Evolutionary conservation across 192 early-diverging fungal species (phyloP).

Genomic region (Coemansia sp.): DNA sequence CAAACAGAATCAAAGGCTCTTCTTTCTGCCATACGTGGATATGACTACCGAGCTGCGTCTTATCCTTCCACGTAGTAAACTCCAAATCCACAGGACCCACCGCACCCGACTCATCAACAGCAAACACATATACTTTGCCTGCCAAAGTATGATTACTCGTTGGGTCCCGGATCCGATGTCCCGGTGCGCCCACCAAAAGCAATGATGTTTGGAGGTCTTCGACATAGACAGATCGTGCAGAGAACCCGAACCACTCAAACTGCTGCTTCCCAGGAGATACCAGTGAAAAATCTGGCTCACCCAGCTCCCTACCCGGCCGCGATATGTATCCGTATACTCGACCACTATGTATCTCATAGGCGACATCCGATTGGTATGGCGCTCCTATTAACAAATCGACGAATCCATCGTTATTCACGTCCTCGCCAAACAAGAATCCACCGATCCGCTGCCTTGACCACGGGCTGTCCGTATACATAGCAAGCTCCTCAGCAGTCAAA

Average conservation of each 20-base stretch:
- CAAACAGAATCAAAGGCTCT: constrained; percentile 39
- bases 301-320: constrained; percentile 4
- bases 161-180: constrained; percentile 32
- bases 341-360: constrained; percentile 46
- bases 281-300: constrained; percentile 45
- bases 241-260: constrained; percentile 61
- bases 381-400: constrained; percentile 71
- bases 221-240: constrained; percentile 28
- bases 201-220: constrained; percentile 12
- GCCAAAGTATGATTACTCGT: constrained; percentile 23
- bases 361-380: constrained; percentile 54
- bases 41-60: constrained; percentile 51
- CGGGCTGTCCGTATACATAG: constrained; percentile 15
- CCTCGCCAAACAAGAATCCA: constrained; percentile 58
- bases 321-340: constrained; percentile 52
- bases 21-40: constrained; percentile 43
- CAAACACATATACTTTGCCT: constrained; percentile 61
- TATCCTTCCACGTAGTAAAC: constrained; percentile 27
- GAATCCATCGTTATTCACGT: constrained; percentile 66
- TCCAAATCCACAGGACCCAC: constrained; percentile 14
- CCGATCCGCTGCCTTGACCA: constrained; percentile 38
- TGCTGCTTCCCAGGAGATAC: constrained; percentile 28
- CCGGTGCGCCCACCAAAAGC: constrained; percentile 62
- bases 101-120: neutral
- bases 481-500: constrained; percentile 40